Conservation (phyloP, 225 moss, liverwort and hornwort species). For the Antitrichia curtipendula region DNA sequence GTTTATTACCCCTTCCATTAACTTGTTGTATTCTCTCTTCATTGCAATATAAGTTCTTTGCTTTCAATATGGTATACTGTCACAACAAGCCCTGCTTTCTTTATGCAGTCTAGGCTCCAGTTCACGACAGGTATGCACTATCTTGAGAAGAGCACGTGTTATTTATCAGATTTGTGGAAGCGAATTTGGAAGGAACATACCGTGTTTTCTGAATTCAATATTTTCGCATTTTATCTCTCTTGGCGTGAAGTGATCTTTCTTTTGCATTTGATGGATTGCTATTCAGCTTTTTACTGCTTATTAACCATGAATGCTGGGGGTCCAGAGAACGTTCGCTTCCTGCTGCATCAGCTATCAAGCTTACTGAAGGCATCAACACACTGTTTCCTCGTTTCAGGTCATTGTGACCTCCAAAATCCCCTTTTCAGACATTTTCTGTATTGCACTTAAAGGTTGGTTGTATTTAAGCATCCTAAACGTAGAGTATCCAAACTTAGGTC, state of each 20-base stretch:
- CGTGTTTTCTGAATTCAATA: background rate
- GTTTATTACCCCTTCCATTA: too few relatives aligned
- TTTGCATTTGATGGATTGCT: background rate
- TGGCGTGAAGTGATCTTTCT: background rate
- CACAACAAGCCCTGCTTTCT: slow-evolving; percentile 92
- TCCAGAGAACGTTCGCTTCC: slow-evolving; percentile 32
- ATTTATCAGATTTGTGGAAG: background rate
- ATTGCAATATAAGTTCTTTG: too few relatives aligned
- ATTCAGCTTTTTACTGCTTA: background rate
- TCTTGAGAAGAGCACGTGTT: background rate
- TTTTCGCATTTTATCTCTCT: background rate
- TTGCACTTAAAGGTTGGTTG: background rate
- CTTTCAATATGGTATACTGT: too few relatives aligned
- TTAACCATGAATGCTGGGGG: background rate
- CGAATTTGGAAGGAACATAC: background rate
- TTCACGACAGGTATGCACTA: slow-evolving; percentile 29
- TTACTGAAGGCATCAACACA: slow-evolving; percentile 67
- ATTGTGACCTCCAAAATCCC: background rate
- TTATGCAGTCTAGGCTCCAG: slow-evolving; percentile 54
- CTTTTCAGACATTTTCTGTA: background rate
- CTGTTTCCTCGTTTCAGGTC: slow-evolving; percentile 84
- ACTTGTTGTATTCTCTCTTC: too few relatives aligned
- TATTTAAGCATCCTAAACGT: background rate
- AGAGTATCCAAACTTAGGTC: background rate
- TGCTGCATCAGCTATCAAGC: slow-evolving; percentile 36